Evolutionary conservation across 805 yeast species (phyloP).

Genomic region (Kluyveromyces aestuarii): DNA sequence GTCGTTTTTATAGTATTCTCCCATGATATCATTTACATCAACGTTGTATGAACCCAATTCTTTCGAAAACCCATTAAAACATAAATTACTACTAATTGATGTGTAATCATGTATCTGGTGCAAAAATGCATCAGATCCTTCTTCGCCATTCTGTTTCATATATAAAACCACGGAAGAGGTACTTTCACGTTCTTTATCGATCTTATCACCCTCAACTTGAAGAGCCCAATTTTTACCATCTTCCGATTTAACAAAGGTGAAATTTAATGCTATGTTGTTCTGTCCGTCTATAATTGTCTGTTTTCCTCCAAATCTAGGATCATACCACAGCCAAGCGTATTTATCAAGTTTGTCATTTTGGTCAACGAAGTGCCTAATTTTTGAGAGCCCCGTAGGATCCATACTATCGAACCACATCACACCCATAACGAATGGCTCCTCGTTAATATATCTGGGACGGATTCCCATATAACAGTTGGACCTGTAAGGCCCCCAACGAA

Average conservation of each 20-base stretch:
- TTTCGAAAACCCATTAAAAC: slow-evolving; percentile 43
- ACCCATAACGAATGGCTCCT: slow-evolving; percentile 67
- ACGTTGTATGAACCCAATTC: slow-evolving; percentile 63
- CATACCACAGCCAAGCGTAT: slow-evolving; percentile 83
- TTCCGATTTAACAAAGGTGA: slow-evolving; percentile 65
- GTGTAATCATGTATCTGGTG: not conserved
- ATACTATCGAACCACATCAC: slow-evolving; percentile 81
- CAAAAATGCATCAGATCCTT: slow-evolving; percentile 10
- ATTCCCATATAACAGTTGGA: slow-evolving; percentile 81
- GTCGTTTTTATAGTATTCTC: slow-evolving; percentile 18
- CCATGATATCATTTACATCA: slow-evolving; percentile 47
- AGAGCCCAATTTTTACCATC: slow-evolving; percentile 77
- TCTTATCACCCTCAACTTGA: slow-evolving; percentile 58
- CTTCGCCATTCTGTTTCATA: slow-evolving; percentile 60
- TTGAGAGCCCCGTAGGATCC: slow-evolving; percentile 40
- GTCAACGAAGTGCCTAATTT: slow-evolving; percentile 66
- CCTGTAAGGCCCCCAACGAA: slow-evolving; percentile 90
- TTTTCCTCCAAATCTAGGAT: slow-evolving; percentile 80
- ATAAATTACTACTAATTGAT: slow-evolving; percentile 14
- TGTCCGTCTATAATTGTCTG: slow-evolving; percentile 64
- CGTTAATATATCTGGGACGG: slow-evolving; percentile 47
- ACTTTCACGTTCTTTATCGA: slow-evolving; percentile 36
- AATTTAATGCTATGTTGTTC: slow-evolving; percentile 50
- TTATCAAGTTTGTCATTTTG: slow-evolving; percentile 59
- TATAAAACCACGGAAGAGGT: slow-evolving; percentile 68